These are phyloP conservation scores for Elsinoe arachidis DNA, from an alignment of 2,329 filamentous ascomycete genomes.

Conservation along the genomic window DNA sequence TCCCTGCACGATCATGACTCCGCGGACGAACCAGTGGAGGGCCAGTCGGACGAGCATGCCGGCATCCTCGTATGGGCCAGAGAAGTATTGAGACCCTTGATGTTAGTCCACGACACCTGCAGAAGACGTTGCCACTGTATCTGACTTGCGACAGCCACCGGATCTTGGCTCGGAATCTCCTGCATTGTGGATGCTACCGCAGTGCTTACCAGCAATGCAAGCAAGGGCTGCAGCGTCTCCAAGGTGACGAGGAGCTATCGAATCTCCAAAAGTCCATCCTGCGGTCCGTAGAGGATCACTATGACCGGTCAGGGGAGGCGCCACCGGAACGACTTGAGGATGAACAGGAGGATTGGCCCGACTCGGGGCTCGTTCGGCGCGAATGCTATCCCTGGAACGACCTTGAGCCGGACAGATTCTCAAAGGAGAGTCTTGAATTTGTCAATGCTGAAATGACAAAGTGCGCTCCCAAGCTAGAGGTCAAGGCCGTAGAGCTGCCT, in stretches of 20 bases:
- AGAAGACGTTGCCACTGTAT: not conserved
- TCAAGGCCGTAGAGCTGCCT: slow-evolving; percentile 67
- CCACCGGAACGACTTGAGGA: slow-evolving; percentile 8
- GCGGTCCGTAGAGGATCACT: slow-evolving; percentile 18
- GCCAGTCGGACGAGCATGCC: not conserved
- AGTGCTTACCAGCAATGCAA: slow-evolving; percentile 59
- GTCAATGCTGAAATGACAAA: slow-evolving; percentile 61
- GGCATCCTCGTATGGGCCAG: not conserved
- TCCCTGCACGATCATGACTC: not conserved
- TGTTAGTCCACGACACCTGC: not conserved
- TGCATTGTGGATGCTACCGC: slow-evolving; percentile 52
- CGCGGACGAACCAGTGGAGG: not conserved
- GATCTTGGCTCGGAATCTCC: slow-evolving; percentile 44
- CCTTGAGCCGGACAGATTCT: slow-evolving; percentile 51
- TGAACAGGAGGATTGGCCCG: slow-evolving; percentile 48
- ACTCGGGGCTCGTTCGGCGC: slow-evolving; percentile 59
- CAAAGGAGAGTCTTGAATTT: slow-evolving; percentile 48
- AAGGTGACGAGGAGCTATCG: slow-evolving; percentile 48
- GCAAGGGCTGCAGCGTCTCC: slow-evolving; percentile 49
- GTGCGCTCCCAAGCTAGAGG: slow-evolving; percentile 74
- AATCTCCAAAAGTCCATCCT: slow-evolving; percentile 46
- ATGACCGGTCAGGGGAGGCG: not conserved
- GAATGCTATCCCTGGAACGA: slow-evolving; percentile 57
- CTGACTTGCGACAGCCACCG: slow-evolving; percentile 7
- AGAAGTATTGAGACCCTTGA: not conserved